A percentile compares a stretch with the other conserved stretches of the same genome.
These are phyloP conservation scores for Taphrina flavorubra DNA, from an alignment of 1,139 yeast species.

Conservation along the genomic window DNA sequence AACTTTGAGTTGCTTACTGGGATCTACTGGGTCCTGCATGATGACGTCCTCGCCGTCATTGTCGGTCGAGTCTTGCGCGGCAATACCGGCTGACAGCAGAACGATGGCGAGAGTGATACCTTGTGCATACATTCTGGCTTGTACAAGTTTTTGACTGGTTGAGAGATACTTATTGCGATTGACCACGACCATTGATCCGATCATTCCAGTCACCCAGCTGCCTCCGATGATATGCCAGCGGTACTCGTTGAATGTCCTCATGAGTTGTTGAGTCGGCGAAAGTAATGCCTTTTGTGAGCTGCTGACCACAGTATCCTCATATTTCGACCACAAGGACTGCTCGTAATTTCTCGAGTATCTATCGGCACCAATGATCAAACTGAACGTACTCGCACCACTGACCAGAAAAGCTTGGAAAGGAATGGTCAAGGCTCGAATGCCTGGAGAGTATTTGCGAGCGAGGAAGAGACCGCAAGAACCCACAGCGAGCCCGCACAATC, in stretches of 20 bases:
- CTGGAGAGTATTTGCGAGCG: slow-evolving; percentile 35
- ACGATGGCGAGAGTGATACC: slow-evolving; percentile 54
- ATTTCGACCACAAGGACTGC: slow-evolving; percentile 17
- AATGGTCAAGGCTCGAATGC: slow-evolving; percentile 25
- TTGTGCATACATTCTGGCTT: slow-evolving; percentile 94
- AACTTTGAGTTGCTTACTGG: slow-evolving; percentile 16
- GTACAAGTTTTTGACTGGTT: slow-evolving; percentile 82
- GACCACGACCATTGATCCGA: slow-evolving; percentile 78
- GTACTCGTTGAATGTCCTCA: slow-evolving; percentile 53
- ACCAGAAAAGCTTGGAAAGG: slow-evolving; percentile 41
- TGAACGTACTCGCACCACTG: slow-evolving; percentile 26
- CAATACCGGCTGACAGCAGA: slow-evolving; percentile 65
- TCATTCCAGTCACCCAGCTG: slow-evolving; percentile 86
- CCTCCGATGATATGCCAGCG: slow-evolving; percentile 78
- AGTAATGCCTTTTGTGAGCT: slow-evolving; percentile 23
- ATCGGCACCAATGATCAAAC: slow-evolving; percentile 40
- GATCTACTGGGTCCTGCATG: slow-evolving; percentile 40
- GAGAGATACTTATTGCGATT: slow-evolving; percentile 79
- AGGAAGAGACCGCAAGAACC: slow-evolving; percentile 24
- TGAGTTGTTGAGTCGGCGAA: slow-evolving; percentile 22
- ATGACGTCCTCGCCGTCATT: slow-evolving; percentile 34
- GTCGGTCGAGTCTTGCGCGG: slow-evolving; percentile 32
- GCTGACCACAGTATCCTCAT: slow-evolving; percentile 20
- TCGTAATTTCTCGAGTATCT: slow-evolving; percentile 38
- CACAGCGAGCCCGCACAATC: slow-evolving; percentile 16